Evolutionary conservation across 768 basidiomycete species (phyloP).

Genomic region (Phanerochaete carnosa): DNA sequence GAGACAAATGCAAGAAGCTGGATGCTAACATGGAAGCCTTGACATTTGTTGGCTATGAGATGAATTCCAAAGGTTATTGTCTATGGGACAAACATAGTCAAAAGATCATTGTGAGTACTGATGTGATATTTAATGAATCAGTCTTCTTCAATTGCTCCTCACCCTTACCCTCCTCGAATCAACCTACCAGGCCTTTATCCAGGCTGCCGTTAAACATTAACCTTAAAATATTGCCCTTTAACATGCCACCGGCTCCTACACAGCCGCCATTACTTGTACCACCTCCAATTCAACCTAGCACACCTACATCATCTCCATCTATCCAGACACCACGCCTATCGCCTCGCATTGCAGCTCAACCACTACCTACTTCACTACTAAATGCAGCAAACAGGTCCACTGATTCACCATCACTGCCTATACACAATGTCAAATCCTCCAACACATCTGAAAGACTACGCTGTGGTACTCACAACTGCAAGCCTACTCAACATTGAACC

Average conservation of each 20-base stretch:
- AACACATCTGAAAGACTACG: no score
- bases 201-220: neutral
- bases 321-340: no score
- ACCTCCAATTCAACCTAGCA: neutral
- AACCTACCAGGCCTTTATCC: neutral
- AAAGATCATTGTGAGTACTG: neutral
- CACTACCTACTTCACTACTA: no score
- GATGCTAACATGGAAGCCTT: slow-evolving; percentile 8
- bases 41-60: slow-evolving; percentile 22
- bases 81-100: slow-evolving; percentile 2
- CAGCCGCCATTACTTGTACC: neutral
- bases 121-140: neutral
- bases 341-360: no score
- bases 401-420: no score
- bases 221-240: neutral
- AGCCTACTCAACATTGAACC: no score
- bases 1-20: slow-evolving; percentile 15
- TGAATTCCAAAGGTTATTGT: slow-evolving; percentile 17
- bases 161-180: neutral
- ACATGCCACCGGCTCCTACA: neutral
- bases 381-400: no score
- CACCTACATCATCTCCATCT: neutral
- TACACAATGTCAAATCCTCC: no score
- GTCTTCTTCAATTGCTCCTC: neutral
- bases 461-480: no score